phyloP scores from a whole-genome alignment of 208 protist species.

The Leishmania mexicana region DNA sequence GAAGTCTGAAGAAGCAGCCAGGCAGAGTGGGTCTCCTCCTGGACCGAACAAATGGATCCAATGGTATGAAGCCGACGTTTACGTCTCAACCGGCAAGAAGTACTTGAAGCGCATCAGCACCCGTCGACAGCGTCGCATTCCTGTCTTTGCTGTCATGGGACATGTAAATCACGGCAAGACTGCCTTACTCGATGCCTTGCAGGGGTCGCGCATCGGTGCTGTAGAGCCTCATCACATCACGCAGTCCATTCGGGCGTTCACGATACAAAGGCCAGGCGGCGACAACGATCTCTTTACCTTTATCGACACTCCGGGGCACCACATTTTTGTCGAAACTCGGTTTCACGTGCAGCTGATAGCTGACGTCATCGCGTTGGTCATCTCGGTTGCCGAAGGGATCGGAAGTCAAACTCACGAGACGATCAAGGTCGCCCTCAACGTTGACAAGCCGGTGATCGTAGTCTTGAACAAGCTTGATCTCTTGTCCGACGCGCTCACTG shows the following conservation, averaged over 20 bases:
- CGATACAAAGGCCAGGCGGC: constrained; percentile 24
- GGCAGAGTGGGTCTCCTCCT: not conserved
- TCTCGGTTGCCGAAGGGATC: constrained; percentile 84
- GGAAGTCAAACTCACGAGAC: constrained; percentile 84
- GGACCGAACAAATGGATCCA: constrained; percentile 56
- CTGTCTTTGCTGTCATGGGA: constrained; percentile 80
- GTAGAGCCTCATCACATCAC: constrained; percentile 81
- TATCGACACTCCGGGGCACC: constrained; percentile 90
- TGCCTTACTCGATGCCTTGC: constrained; percentile 81
- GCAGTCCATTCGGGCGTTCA: constrained; percentile 81
- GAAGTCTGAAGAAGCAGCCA: constrained; percentile 47
- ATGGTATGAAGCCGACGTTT: constrained; percentile 86
- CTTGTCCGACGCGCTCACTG: constrained; percentile 62
- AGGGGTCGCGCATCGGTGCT: constrained; percentile 43
- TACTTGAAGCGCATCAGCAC: constrained; percentile 57
- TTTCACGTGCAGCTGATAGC: constrained; percentile 72
- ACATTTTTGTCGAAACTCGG: constrained; percentile 80
- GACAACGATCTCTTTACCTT: constrained; percentile 68
- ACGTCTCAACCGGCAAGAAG: constrained; percentile 62
- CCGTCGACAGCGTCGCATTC: constrained; percentile 47
- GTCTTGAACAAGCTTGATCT: constrained; percentile 90
- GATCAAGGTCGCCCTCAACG: constrained; percentile 85
- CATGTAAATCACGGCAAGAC: constrained; percentile 92
- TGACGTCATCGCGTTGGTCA: constrained; percentile 78
- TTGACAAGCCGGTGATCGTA: constrained; percentile 87